Conservation (phyloP, 495 filamentous ascomycete species). For the Haplographium delicatum region DNA sequence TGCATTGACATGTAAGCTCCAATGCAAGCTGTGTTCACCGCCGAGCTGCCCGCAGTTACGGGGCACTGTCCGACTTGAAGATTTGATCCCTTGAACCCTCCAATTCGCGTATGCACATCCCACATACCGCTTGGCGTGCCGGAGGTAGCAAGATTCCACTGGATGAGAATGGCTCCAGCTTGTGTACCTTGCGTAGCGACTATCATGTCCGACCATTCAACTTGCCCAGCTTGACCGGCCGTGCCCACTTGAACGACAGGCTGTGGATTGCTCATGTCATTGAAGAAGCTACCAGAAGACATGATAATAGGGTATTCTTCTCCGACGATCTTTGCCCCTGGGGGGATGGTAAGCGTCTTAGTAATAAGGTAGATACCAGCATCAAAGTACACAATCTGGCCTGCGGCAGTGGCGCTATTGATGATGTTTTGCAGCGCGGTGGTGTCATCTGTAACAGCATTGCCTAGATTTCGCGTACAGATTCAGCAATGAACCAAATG, state of each 20-base stretch:
- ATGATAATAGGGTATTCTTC: constrained; percentile 37
- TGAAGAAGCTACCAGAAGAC: constrained; percentile 40
- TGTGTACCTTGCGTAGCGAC: constrained; percentile 42
- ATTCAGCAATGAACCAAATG: too few relatives aligned
- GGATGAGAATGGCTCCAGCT: constrained; percentile 64
- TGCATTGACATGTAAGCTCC: constrained; percentile 65
- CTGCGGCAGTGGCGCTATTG: background rate
- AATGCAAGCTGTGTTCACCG: constrained; percentile 41
- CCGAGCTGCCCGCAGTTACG: constrained; percentile 23
- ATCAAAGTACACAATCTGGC: constrained; percentile 38
- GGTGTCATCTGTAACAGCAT: constrained; percentile 56
- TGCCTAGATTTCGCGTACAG: too few relatives aligned
- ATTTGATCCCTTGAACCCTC: constrained; percentile 64
- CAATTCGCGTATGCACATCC: constrained; percentile 68
- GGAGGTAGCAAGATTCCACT: constrained; percentile 16
- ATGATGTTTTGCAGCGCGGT: constrained; percentile 3
- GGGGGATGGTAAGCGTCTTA: constrained; percentile 40
- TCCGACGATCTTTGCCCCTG: constrained; percentile 40
- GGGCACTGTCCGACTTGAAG: constrained; percentile 59
- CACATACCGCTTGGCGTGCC: constrained; percentile 47
- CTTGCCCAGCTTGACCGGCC: constrained; percentile 12
- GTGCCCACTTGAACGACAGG: constrained; percentile 31
- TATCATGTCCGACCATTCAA: constrained; percentile 22
- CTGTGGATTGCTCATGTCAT: constrained; percentile 30
- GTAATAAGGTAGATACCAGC: constrained; percentile 44